Conservation (phyloP, 305 asterid genomes). For the Nicotiana rustica region DNA sequence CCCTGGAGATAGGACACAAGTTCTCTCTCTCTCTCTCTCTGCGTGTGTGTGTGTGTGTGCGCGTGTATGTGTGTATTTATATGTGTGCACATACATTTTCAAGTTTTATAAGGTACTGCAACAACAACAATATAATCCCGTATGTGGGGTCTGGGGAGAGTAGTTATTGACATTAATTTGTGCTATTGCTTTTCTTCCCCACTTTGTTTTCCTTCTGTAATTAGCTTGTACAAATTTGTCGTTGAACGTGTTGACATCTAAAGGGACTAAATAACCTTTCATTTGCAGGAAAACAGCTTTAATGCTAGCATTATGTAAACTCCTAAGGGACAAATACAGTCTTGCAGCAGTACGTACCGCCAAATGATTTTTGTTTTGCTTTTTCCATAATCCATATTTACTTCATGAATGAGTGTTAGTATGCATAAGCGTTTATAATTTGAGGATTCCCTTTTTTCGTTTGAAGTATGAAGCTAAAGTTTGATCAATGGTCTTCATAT, state of each 20-base stretch:
- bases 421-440: not conserved
- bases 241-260: not conserved
- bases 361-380: not conserved
- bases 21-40: too few relatives aligned
- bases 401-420: not conserved
- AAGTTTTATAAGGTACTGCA: too few relatives aligned
- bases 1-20: not conserved
- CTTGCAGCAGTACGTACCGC: conserved; percentile 86
- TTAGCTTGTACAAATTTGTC: conserved; percentile 17
- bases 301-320: conserved; percentile 85
- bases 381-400: not conserved
- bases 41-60: too few relatives aligned
- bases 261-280: conserved; percentile 30
- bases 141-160: too few relatives aligned
- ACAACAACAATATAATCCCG: too few relatives aligned
- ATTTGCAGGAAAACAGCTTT: conserved; percentile 85
- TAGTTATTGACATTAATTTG: not conserved
- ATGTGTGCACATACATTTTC: not conserved
- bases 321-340: conserved; percentile 83
- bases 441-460: not conserved
- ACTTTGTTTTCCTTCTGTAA: not conserved
- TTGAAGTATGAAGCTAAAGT: not conserved
- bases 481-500: not conserved
- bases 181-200: not conserved
- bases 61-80: too few relatives aligned